Percentiles rank a stretch among this genome's conserved stretches.
phyloP scores from a whole-genome alignment of 495 filamentous ascomycete species.

The Xylaria telfairii region DNA sequence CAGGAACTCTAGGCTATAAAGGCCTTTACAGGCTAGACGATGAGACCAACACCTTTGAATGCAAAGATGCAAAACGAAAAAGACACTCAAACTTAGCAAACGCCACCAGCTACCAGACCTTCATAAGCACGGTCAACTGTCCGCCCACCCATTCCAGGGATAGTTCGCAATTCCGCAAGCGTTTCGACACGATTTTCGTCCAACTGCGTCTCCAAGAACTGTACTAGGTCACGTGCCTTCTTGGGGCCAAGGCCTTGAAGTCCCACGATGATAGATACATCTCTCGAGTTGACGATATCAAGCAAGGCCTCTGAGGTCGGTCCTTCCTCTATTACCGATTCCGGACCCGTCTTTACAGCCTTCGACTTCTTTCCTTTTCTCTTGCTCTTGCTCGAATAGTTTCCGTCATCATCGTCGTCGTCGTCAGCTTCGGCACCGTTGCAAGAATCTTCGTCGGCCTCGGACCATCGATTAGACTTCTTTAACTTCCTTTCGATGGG shows the following conservation, averaged over 20 bases:
- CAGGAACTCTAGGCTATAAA: constrained; percentile 20
- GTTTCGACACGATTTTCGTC: constrained; percentile 49
- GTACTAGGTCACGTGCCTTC: constrained; percentile 68
- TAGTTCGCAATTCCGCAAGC: constrained; percentile 57
- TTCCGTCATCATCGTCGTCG: constrained; percentile 58
- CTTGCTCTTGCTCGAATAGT: constrained; percentile 41
- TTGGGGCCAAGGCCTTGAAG: constrained; percentile 75
- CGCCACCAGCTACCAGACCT: constrained; percentile 37
- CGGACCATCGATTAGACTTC: constrained; percentile 21
- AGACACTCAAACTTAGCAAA: constrained; percentile 7
- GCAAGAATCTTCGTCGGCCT: constrained; percentile 37
- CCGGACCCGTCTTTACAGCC: constrained; percentile 27
- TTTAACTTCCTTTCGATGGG: constrained; percentile 28
- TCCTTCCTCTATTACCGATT: constrained; percentile 32
- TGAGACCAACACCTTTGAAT: constrained; percentile 23
- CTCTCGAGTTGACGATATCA: constrained; percentile 84
- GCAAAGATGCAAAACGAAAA: constrained; percentile 18
- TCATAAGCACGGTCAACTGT: constrained; percentile 64
- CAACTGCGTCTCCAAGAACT: constrained; percentile 54
- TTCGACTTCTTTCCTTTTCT: constrained; percentile 46
- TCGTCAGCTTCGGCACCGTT: constrained; percentile 54
- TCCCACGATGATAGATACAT: constrained; percentile 70
- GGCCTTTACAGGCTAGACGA: neutral
- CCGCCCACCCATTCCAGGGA: constrained; percentile 66
- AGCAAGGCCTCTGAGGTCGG: constrained; percentile 67